Evolutionary conservation across 2,329 filamentous ascomycete species (phyloP).

Genomic region (Paramyrothecium sp.): DNA sequence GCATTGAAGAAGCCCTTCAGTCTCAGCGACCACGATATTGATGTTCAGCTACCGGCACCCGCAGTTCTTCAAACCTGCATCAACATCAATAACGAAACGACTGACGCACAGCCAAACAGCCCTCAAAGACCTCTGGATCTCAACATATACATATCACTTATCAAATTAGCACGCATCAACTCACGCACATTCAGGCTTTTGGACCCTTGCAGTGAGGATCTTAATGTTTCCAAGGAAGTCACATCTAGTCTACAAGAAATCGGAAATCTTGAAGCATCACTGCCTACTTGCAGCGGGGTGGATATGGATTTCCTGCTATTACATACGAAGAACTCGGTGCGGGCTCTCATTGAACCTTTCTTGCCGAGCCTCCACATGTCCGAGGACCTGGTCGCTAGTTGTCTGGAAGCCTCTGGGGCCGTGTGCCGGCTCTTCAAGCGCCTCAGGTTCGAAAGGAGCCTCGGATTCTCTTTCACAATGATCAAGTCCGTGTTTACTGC

Average conservation of each 20-base stretch:
- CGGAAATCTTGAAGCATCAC: neutral
- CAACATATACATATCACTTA: neutral
- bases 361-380: neutral
- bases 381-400: neutral
- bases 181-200: neutral
- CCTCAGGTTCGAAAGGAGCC: conserved; percentile 2
- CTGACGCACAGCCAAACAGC: neutral
- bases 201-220: neutral
- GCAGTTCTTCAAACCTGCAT: neutral
- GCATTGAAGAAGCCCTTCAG: conserved; percentile 6
- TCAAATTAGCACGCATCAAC: neutral
- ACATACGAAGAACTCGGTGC: neutral
- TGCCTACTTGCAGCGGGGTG: neutral
- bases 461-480: conserved; percentile 8
- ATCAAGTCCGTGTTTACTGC: conserved; percentile 6
- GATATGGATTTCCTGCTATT: neutral
- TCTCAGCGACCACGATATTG: conserved; percentile 6
- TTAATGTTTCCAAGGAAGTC: neutral
- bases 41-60: neutral
- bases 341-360: neutral
- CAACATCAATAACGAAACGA: neutral
- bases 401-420: conserved; percentile 3
- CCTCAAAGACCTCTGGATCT: neutral
- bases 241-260: neutral
- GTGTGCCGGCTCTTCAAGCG: conserved; percentile 7